Base-by-base conservation (phyloP, 106 monocot genomes). In the Cymbidium sinense region DNA sequence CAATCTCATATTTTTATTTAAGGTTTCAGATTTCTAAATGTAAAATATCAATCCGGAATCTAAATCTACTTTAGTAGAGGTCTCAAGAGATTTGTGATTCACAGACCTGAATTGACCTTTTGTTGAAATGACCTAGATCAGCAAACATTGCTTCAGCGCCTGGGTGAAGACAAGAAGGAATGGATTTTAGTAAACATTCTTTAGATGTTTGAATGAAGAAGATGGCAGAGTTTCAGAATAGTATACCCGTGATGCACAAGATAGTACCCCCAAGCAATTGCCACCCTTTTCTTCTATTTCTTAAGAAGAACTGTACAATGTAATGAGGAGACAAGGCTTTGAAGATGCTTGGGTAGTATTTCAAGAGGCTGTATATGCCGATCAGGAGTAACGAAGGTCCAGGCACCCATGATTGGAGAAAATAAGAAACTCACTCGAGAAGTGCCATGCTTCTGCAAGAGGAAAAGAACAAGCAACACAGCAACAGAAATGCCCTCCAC, bases 81-180 rank as follows among this genome's bases (percentile, higher is more conserved):
- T 23, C 23, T 25, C 51, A 58, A 23, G 30, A 79, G 21, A 33
- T 39, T 18, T 25, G 4, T 12, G 54, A 34, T 4, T 39, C 3
- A 50, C 4, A 50, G 23, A 93, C 93, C 90, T 93, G 91, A 81
- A 95, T 95, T 35, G 95, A 89, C 75, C 84, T 80, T 85, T 86
- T 91, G 80, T 86, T 95, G 86, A 95, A 95, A 85, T 95, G 95
- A 44, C 95, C 95, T 33, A 95, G 86, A 84, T 95, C 95, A 58
- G 95, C 95, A 83, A 95, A 91, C 91, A 89, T 95, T 23, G 95
- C 95, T 81, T 95, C 95, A 1, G 89, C 84, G 76, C 95, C 95
- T 95, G 74, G 31, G 37, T 73, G 23, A 34, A 54, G 19, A 20
- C 33, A 13, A 50, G n/a, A 67, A 4, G 17, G 28, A 72, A 47